phyloP scores from a whole-genome alignment of 768 basidiomycete species.

The Tremella fuciformis region DNA sequence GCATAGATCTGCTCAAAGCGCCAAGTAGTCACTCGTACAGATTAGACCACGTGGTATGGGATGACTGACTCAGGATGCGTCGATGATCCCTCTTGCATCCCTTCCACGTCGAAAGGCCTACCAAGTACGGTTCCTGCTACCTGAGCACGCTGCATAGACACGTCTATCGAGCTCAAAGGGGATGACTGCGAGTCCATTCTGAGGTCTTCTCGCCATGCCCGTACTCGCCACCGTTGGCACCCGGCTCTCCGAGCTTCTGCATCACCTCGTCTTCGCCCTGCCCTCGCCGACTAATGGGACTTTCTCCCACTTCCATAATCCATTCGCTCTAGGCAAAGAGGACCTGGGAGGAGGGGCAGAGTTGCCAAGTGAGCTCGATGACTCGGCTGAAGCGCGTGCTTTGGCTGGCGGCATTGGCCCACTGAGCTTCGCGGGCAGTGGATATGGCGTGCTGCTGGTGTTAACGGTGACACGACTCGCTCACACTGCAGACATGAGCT shows the following conservation, averaged over 20 bases:
- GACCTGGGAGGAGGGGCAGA: neutral
- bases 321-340: conserved; percentile 3
- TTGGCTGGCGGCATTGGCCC: conserved; percentile 43
- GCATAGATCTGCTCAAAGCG: too few species aligned
- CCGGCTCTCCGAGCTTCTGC: conserved; percentile 33
- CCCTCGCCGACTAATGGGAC: conserved; percentile 31
- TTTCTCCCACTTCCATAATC: neutral
- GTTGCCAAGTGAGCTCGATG: conserved; percentile 18
- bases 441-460: conserved; percentile 45
- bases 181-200: too few species aligned
- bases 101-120: too few species aligned
- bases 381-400: conserved; percentile 43
- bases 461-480: conserved; percentile 36
- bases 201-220: conserved; percentile 20
- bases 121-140: too few species aligned
- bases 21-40: too few species aligned
- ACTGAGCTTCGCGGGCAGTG: conserved; percentile 40
- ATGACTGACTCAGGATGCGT: too few species aligned
- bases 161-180: too few species aligned
- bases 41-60: too few species aligned
- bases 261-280: conserved; percentile 41
- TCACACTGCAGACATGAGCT: neutral
- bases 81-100: too few species aligned
- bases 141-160: too few species aligned
- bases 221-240: conserved; percentile 32